Percentiles rank a stretch among this genome's conserved stretches.
These are phyloP conservation scores for Litchi chinensis DNA, from an alignment of 345 rosid species.

Conservation along the genomic window DNA sequence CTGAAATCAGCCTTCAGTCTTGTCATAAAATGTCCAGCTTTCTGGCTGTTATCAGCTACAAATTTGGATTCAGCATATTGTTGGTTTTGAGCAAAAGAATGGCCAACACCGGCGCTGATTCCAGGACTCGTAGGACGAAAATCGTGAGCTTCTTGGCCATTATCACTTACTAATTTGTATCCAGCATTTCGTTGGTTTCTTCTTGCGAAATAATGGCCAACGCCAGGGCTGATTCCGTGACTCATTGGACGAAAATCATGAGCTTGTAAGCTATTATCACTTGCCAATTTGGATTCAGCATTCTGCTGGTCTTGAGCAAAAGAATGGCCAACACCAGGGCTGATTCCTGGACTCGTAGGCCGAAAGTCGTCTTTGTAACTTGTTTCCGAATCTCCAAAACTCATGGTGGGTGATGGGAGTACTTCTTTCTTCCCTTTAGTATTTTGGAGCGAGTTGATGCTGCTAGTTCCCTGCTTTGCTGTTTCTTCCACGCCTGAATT, in stretches of 20 bases:
- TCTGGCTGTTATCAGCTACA: too few relatives aligned
- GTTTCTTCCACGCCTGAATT: background rate
- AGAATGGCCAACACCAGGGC: slow-evolving; percentile 45
- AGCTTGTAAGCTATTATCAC: too few relatives aligned
- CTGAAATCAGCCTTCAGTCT: slow-evolving; percentile 39
- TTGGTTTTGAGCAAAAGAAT: background rate
- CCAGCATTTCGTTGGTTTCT: too few relatives aligned
- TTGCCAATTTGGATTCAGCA: background rate
- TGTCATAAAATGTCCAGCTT: slow-evolving; percentile 20
- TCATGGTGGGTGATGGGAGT: slow-evolving; percentile 2
- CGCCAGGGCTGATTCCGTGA: too few relatives aligned
- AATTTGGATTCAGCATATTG: background rate
- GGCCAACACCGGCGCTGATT: background rate
- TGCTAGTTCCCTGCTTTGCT: background rate
- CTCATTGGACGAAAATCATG: too few relatives aligned
- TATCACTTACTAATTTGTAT: background rate
- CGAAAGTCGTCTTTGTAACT: slow-evolving; percentile 22
- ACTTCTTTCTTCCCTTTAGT: background rate
- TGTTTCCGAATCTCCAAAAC: background rate
- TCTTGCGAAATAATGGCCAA: too few relatives aligned
- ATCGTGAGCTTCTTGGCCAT: background rate
- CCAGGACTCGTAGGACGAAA: background rate
- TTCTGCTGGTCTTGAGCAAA: background rate
- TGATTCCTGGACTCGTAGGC: slow-evolving; percentile 44
- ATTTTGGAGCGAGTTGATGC: too few relatives aligned